Conservation (phyloP, 805 yeast species). For the Grigorovia humatica region DNA sequence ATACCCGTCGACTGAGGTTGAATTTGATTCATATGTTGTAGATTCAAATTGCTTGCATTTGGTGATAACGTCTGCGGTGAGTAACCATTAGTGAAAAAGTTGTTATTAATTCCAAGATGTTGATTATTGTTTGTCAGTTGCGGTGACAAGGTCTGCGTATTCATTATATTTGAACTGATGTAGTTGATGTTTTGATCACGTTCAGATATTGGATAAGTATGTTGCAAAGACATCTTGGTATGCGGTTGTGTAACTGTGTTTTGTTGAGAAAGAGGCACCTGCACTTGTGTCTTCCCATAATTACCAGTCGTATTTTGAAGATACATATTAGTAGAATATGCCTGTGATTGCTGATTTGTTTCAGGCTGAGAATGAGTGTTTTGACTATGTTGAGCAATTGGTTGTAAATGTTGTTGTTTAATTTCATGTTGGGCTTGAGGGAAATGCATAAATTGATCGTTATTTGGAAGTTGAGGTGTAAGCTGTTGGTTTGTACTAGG, state of each 20-base stretch:
- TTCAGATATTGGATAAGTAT: conserved; percentile 1
- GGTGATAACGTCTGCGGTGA: conserved; percentile 26
- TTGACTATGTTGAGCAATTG: background rate
- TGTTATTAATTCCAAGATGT: conserved; percentile 2
- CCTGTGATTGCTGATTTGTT: background rate
- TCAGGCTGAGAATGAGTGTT: background rate
- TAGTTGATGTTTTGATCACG: background rate
- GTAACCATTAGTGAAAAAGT: conserved; percentile 19
- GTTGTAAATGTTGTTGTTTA: conserved; percentile 6
- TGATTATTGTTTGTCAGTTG: conserved; percentile 1
- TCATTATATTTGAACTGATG: background rate
- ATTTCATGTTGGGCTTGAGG: conserved; percentile 3
- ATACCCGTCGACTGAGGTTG: background rate
- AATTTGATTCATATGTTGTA: conserved; percentile 1
- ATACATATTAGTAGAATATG: background rate
- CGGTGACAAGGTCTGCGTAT: background rate
- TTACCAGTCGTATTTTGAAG: background rate
- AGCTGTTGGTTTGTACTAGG: background rate
- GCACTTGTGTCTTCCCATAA: background rate
- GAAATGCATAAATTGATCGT: conserved; percentile 7
- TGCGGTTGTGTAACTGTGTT: background rate
- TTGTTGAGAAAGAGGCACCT: conserved; percentile 1
- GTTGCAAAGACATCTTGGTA: background rate
- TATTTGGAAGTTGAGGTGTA: conserved; percentile 11
- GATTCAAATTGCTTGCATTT: conserved; percentile 10